Evolutionary conservation across 1,139 yeast genomes (phyloP), one percentile per base, ranked within the genome.

Genomic region (Diutina neorugosa): DNA sequence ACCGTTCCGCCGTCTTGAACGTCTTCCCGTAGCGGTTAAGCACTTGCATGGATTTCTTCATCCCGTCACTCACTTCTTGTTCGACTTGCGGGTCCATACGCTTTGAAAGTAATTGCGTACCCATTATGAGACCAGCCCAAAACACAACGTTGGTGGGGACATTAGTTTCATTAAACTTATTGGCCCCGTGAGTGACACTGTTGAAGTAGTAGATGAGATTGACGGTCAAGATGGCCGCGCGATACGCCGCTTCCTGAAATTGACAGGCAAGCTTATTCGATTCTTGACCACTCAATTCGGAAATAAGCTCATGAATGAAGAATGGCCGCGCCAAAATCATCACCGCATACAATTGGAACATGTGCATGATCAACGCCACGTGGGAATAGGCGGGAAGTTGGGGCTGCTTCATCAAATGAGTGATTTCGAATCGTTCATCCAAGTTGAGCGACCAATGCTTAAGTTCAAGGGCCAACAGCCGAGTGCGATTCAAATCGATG

Each of bases 261-360:
- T 44, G 62, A 31, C 51, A 63, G 65, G 55, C 64, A 63, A 44
- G 65, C 62, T 54, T 56, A 63, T 54, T 57, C 60, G n/a, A 68
- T 57, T 54, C 64, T 66, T 16, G 64, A 52, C 12, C 69, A 67
- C 42, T 67, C 54, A 6, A 68, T 61, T 55, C 65, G 69, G 2
- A 65, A 64, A 52, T 61, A 58, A 44, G 62, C 60, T 37, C 67
- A 62, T 4, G 70, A 66, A 12, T 58, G 56, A n/a, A 66, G 64
- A 37, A 68, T 54, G 55, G 55, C 7, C 55, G 51, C 12, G 54
- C 44, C 25, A 54, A 44, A 6, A 54, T 16, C 43, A 54, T 49
- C 34, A 52, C 49, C 27, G 50, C 51, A 43, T 52, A 54, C n/a
- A 54, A 47, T 25, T 54, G 55, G 16, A 46, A 43, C 43, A 49